Conservation (phyloP, 352 stramenopile species). For the Phytophthora meadii region DNA sequence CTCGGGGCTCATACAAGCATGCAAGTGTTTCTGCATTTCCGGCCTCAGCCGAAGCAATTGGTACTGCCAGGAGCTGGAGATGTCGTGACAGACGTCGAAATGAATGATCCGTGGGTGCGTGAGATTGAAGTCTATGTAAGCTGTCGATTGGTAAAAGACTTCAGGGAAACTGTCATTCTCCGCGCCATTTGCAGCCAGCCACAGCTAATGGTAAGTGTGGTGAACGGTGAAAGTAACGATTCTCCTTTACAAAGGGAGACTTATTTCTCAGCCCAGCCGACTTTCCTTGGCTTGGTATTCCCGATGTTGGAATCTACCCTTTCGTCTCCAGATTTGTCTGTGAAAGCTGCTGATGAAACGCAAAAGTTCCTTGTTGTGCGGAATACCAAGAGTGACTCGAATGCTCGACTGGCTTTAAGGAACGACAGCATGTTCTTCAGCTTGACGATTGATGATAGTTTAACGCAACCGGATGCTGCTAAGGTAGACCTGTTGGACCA, state of each 20-base stretch:
- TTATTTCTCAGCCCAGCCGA: constrained; percentile 61
- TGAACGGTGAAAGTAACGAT: constrained; percentile 51
- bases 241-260: constrained; percentile 34
- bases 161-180: constrained; percentile 84
- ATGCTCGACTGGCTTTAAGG: constrained; percentile 73
- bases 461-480: constrained; percentile 44
- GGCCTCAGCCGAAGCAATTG: constrained; percentile 60
- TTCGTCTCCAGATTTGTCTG: constrained; percentile 40
- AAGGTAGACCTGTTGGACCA: constrained; percentile 73
- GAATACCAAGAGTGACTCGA: constrained; percentile 72
- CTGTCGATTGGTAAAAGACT: constrained; percentile 89
- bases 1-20: constrained; percentile 71
- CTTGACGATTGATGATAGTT: constrained; percentile 57
- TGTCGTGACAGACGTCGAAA: constrained; percentile 18
- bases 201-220: constrained; percentile 78
- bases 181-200: constrained; percentile 81
- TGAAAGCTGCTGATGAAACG: constrained; percentile 39
- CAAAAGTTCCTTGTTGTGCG: constrained; percentile 82
- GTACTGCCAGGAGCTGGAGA: constrained; percentile 14
- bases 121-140: constrained; percentile 91
- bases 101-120: constrained; percentile 71
- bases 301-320: constrained; percentile 76
- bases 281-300: constrained; percentile 86
- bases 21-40: constrained; percentile 90
- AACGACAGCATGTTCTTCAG: constrained; percentile 91